Percentiles rank a stretch among this genome's conserved stretches.
phyloP scores from a whole-genome alignment of 164 flowering plant species.

The Sedum album region DNA sequence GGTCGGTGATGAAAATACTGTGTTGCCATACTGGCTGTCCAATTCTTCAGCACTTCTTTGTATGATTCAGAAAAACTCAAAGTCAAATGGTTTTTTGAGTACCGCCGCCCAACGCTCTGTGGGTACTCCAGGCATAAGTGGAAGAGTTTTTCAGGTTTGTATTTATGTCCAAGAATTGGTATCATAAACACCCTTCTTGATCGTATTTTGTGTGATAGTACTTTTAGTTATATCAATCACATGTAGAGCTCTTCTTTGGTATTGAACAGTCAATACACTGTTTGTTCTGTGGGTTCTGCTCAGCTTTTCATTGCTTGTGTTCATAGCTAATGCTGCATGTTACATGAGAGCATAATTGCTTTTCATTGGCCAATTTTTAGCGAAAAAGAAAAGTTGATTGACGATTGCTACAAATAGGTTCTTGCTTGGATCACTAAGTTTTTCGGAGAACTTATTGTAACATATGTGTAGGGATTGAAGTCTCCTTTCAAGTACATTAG shows the following conservation, averaged over 20 bases:
- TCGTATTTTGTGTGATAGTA: neutral
- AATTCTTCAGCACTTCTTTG: conserved; percentile 91
- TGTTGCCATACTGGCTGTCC: conserved; percentile 95
- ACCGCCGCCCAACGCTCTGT: conserved; percentile 55
- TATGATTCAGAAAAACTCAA: conserved; percentile 70
- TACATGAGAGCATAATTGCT: neutral
- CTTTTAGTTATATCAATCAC: neutral
- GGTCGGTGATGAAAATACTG: conserved; percentile 61
- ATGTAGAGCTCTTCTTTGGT: neutral
- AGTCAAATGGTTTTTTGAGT: conserved; percentile 59
- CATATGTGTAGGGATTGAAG: conserved; percentile 42
- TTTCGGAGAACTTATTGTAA: neutral
- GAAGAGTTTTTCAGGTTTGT: conserved; percentile 57
- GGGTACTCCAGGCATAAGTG: conserved; percentile 48
- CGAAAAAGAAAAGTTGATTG: no score
- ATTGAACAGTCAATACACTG: neutral
- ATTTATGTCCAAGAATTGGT: neutral
- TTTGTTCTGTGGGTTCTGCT: neutral
- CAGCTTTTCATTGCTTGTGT: neutral
- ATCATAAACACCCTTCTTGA: neutral
- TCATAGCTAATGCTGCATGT: neutral
- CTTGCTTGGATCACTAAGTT: neutral
- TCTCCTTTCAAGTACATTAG: conserved; percentile 63
- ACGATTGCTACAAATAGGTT: neutral
- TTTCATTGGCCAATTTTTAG: no score